Conservation (phyloP, 345 rosid species). For the Eutrema japonicum region DNA sequence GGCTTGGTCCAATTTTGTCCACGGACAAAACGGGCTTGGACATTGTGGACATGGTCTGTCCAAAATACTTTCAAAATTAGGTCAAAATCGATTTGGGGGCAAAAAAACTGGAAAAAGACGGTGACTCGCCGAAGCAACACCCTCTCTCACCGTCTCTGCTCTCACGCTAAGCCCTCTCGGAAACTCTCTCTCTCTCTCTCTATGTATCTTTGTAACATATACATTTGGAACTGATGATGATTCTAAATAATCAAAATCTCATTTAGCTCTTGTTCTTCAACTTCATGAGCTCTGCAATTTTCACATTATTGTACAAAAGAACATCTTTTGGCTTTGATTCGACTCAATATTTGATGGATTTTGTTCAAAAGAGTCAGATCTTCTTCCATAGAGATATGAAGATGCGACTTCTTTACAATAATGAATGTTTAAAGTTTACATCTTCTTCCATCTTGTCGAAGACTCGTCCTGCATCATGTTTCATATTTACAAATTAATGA, state of each 20-base stretch:
- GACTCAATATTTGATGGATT: background rate
- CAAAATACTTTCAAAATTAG: too few relatives aligned
- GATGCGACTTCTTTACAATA: slow-evolving; percentile 9
- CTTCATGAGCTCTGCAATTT: slow-evolving; percentile 4
- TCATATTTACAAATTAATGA: too few relatives aligned
- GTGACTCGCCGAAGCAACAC: too few relatives aligned
- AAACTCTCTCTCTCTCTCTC: too few relatives aligned
- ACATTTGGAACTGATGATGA: slow-evolving; percentile 25
- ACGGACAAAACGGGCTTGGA: too few relatives aligned
- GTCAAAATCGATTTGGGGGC: too few relatives aligned
- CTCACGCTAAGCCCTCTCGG: too few relatives aligned
- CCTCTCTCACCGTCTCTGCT: too few relatives aligned
- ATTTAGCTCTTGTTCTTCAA: background rate
- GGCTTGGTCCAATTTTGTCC: too few relatives aligned
- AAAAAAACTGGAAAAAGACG: too few relatives aligned
- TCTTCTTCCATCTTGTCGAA: background rate
- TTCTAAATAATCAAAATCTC: slow-evolving; percentile 26
- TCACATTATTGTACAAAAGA: background rate
- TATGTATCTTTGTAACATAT: slow-evolving; percentile 31
- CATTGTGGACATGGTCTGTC: too few relatives aligned
- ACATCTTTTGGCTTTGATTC: background rate
- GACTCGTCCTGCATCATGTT: too few relatives aligned
- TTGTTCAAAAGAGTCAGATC: background rate
- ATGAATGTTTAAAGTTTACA: background rate
- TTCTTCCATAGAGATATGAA: background rate